Conservation (phyloP, 169 alveolate species). For the Plasmodium inui region DNA sequence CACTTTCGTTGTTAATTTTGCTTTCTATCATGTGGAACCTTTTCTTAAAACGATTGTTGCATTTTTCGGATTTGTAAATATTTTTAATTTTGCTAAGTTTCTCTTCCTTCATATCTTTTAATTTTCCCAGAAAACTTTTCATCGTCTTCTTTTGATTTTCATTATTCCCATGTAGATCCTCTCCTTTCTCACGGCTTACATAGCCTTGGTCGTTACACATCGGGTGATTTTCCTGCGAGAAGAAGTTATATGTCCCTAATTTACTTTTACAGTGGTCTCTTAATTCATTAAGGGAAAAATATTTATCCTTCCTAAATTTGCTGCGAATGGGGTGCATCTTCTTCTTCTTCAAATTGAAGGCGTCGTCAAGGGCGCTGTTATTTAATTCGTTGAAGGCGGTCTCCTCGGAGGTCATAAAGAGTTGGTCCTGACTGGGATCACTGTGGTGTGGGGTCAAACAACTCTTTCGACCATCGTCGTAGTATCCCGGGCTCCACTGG, state of each 20-base stretch:
- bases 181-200: neutral
- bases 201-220: conserved; percentile 7
- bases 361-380: neutral
- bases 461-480: neutral
- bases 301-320: neutral
- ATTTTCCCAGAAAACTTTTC: conserved; percentile 23
- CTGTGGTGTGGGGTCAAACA: neutral
- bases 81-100: conserved; percentile 54
- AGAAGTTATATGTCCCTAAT: neutral
- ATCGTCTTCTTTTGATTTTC: conserved; percentile 1
- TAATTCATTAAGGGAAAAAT: conserved; percentile 5
- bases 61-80: conserved; percentile 60
- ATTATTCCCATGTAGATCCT: neutral
- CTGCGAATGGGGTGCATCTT: neutral
- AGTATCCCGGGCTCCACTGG: neutral
- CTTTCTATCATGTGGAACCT: conserved; percentile 35
- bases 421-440: neutral
- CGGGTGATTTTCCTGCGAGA: conserved; percentile 2
- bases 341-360: neutral
- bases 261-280: conserved; percentile 4
- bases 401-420: neutral
- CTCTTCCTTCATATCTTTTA: conserved; percentile 64
- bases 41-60: conserved; percentile 17
- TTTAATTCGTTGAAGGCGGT: neutral
- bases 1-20: conserved; percentile 15